These are phyloP conservation scores for Zychaea mexicana DNA, from an alignment of 371 early-diverging fungal genomes.

Conservation along the genomic window DNA sequence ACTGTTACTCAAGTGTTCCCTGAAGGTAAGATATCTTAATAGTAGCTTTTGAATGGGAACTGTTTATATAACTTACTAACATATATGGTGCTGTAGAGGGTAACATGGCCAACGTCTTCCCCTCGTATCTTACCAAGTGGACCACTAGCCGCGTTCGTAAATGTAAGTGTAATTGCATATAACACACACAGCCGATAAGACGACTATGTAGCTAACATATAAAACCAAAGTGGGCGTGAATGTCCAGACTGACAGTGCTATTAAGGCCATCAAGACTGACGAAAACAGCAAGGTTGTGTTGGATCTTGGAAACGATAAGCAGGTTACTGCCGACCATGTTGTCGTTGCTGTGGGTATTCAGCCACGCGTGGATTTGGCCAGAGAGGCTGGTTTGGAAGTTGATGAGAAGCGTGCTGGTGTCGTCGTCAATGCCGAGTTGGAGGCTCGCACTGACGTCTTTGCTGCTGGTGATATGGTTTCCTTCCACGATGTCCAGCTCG, in stretches of 20 bases:
- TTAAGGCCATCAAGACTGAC: constrained; percentile 45
- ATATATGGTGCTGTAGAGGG: constrained; percentile 36
- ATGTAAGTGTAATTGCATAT: constrained; percentile 27
- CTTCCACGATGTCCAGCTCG: constrained; percentile 76
- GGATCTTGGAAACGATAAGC: constrained; percentile 46
- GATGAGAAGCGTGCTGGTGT: constrained; percentile 72
- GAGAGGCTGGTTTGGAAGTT: constrained; percentile 71
- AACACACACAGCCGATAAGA: not conserved
- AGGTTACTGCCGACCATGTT: constrained; percentile 64
- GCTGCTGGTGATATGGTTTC: constrained; percentile 78
- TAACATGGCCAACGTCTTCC: constrained; percentile 77
- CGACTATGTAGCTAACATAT: not conserved
- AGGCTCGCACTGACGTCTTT: constrained; percentile 72
- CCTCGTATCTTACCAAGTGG: constrained; percentile 72
- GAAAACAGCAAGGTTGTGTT: constrained; percentile 53
- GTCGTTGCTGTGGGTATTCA: constrained; percentile 75
- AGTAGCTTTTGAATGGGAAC: not conserved
- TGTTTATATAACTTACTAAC: not conserved
- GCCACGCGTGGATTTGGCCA: constrained; percentile 70
- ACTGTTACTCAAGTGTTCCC: constrained; percentile 76
- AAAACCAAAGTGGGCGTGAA: constrained; percentile 58
- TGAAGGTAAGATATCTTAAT: constrained; percentile 42
- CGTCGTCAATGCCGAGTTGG: constrained; percentile 77
- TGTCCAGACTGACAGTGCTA: constrained; percentile 51
- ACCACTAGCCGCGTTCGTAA: constrained; percentile 63